Evolutionary conservation across 1,284 basidiomycete genomes (phyloP).

Genomic region (Uromyces viciae-fabae): DNA sequence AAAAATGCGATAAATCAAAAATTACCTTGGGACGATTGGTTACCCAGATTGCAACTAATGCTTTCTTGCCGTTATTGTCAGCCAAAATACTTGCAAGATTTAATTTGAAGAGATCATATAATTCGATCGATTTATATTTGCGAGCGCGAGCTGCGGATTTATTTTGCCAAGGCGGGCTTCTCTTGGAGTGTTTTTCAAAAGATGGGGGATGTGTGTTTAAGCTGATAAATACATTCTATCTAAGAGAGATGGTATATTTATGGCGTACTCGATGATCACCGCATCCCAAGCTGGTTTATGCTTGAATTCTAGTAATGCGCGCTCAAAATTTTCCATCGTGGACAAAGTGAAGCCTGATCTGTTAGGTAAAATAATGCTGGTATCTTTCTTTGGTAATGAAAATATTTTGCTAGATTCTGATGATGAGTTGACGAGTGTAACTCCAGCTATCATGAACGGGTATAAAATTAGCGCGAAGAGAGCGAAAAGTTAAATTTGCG

Average conservation of each 20-base stretch:
- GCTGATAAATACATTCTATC: background rate
- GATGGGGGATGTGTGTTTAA: background rate
- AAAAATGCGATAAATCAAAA: background rate
- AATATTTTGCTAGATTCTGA: background rate
- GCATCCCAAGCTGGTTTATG: slow-evolving; percentile 39
- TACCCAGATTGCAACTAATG: slow-evolving; percentile 41
- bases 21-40: slow-evolving; percentile 44
- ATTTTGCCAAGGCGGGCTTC: slow-evolving; percentile 44
- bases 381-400: background rate
- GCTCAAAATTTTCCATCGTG: slow-evolving; percentile 28
- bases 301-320: background rate
- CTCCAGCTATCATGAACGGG: background rate
- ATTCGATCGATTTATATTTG: slow-evolving; percentile 38
- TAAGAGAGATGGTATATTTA: background rate
- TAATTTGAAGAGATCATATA: slow-evolving; percentile 43
- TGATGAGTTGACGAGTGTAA: slow-evolving; percentile 22
- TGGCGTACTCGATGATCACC: slow-evolving; percentile 36
- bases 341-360: slow-evolving; percentile 38
- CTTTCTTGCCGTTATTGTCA: slow-evolving; percentile 28
- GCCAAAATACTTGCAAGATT: slow-evolving; percentile 23
- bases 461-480: background rate
- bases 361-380: slow-evolving; percentile 9
- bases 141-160: slow-evolving; percentile 38
- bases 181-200: background rate
- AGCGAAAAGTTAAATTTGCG: background rate